These are phyloP conservation scores for Globisporangium polare DNA, from an alignment of 352 stramenopile genomes.

Conservation along the genomic window DNA sequence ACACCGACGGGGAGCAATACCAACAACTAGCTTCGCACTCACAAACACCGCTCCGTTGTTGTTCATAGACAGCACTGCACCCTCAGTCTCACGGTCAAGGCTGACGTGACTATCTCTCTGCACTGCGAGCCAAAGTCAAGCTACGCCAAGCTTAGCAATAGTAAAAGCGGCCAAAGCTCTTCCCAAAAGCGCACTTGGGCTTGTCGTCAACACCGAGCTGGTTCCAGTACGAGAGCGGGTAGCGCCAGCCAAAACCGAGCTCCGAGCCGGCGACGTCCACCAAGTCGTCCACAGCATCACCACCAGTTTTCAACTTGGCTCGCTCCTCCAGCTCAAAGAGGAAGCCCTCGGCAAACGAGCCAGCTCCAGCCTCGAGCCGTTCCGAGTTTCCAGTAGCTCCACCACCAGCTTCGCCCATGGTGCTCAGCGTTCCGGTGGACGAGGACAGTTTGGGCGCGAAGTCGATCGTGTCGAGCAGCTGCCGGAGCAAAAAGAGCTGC, in stretches of 20 bases:
- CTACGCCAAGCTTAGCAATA: conserved; percentile 11
- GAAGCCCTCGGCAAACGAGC: not conserved
- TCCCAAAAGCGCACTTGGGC: conserved; percentile 5
- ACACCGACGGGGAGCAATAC: not conserved
- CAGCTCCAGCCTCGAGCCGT: not conserved
- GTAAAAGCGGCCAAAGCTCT: conserved; percentile 6
- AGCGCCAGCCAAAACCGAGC: conserved; percentile 21
- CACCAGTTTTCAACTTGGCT: not conserved
- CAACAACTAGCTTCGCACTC: not conserved
- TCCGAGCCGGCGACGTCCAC: not conserved
- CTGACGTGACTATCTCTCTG: too few species aligned
- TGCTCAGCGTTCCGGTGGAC: not conserved
- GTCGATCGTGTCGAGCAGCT: conserved; percentile 12
- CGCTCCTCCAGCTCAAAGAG: conserved; percentile 2
- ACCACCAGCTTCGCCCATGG: not conserved
- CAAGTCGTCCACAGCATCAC: not conserved
- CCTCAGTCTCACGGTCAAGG: too few species aligned
- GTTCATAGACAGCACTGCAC: not conserved
- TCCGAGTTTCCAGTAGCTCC: not conserved
- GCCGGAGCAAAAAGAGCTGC: conserved; percentile 9
- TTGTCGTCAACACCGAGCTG: not conserved
- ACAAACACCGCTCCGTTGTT: not conserved
- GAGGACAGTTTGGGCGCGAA: conserved; percentile 5
- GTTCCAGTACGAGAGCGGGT: conserved; percentile 13
- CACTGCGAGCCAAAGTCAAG: not conserved